Evolutionary conservation across 345 rosid species (phyloP), one percentile per base, ranked within the genome.

Genomic region (Hevea brasiliensis): DNA sequence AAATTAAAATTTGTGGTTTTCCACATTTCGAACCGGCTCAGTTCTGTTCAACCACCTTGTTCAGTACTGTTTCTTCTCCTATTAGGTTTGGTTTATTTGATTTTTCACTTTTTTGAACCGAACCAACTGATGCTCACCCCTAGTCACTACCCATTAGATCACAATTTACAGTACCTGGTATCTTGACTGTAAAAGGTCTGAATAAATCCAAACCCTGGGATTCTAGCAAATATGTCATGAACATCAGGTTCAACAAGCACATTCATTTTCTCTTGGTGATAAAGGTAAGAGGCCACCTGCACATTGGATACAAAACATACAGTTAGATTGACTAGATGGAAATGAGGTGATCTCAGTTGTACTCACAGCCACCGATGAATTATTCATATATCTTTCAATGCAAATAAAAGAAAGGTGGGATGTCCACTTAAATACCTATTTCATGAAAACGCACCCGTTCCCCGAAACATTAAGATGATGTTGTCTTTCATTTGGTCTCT

Each of bases 141-240:
- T 32, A 20, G 27, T 56, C n/a, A 32, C 53, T 29, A 44, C 24
- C 14, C 27, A 41, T 61, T 32, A 23, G 54, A 71, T 51, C 64
- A 73, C 27, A 42, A 71, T 45, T 69, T 65, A 42, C 10, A 18
- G 56, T 85, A 94, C 98, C 98, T 94, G 29, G 94, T 87, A 84
- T 94, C 98, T 85, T 94, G 98, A 81, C 87, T 91, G 79, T 94
- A 94, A 82, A 94, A 94, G 61, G 98, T 94, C 79, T 92, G 98
- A 76, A 94, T 87, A 83, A 92, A 94, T 59, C 98, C 98, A 77
- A 92, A 94, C 68, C 98, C 98, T 2, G 98, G 98, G 76, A 92
- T 92, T 86, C 97, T 89, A 75, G 98, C 97, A 84, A 94, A 91
- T 82, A 94, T 80, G 77, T 94, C 98, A 62, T 94, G 98, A 51